phyloP scores from a whole-genome alignment of 148 eudicot species.

The Mesembryanthemum crystallinum region DNA sequence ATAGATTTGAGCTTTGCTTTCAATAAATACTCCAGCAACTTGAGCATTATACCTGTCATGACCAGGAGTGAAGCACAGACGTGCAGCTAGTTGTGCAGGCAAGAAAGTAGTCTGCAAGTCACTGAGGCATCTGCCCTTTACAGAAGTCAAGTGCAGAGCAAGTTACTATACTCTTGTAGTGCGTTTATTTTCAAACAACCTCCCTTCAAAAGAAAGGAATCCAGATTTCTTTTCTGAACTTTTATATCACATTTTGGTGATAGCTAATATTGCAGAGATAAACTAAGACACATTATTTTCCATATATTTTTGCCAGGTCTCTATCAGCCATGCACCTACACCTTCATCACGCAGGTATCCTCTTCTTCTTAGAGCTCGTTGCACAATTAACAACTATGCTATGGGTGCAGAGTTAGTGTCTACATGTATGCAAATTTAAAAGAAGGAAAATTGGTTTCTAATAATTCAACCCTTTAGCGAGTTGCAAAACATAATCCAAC shows the following conservation, averaged over 20 bases:
- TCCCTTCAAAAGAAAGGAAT: too few species aligned
- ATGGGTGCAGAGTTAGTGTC: not conserved
- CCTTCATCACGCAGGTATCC: not conserved
- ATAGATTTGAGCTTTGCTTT: not conserved
- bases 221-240: not conserved
- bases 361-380: not conserved
- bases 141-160: not conserved
- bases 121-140: not conserved
- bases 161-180: not conserved
- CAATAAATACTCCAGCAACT: not conserved
- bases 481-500: too few species aligned
- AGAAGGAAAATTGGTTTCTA: too few species aligned
- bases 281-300: not conserved
- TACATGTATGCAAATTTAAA: constrained; percentile 9
- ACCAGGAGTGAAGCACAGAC: too few species aligned
- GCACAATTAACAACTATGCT: not conserved
- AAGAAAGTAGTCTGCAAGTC: too few species aligned
- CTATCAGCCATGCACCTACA: not conserved
- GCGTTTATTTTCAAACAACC: too few species aligned
- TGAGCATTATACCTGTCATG: not conserved
- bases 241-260: not conserved
- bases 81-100: too few species aligned
- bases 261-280: not conserved
- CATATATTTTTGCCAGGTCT: not conserved
- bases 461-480: too few species aligned